A percentile compares a stretch with the other conserved stretches of the same genome.
These are phyloP conservation scores for Raphanus hybrid DNA, from an alignment of 441 rosid genomes.

Conservation along the genomic window DNA sequence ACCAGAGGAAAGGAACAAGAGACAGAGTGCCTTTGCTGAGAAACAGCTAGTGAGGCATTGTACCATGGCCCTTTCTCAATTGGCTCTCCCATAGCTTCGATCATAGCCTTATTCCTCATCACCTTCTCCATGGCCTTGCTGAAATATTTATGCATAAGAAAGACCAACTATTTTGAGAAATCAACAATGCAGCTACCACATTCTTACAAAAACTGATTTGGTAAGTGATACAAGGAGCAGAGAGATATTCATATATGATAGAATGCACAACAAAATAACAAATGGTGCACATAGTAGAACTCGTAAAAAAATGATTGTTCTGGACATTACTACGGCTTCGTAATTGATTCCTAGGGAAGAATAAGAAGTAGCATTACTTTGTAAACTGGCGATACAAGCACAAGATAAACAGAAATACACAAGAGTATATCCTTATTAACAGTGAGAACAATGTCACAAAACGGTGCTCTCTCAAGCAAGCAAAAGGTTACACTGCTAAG, in stretches of 20 bases:
- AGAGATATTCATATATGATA: neutral
- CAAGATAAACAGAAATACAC: conserved; percentile 1
- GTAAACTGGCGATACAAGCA: neutral
- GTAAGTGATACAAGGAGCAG: neutral
- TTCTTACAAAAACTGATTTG: neutral
- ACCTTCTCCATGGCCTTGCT: conserved; percentile 95
- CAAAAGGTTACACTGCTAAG: no score
- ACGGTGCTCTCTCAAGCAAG: no score
- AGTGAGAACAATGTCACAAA: no score
- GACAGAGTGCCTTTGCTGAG: conserved; percentile 83
- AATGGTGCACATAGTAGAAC: neutral
- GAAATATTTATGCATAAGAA: conserved; percentile 20
- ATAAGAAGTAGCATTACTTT: neutral
- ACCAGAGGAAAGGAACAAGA: conserved; percentile 94
- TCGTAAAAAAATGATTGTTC: conserved; percentile 14
- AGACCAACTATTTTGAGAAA: neutral
- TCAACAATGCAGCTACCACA: neutral
- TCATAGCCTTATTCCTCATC: conserved; percentile 60
- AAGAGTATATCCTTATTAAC: neutral
- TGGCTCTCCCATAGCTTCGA: conserved; percentile 90
- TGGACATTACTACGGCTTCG: conserved; percentile 1
- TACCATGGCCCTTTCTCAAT: conserved; percentile 95
- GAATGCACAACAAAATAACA: conserved; percentile 4
- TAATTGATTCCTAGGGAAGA: no score
- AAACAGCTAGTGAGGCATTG: conserved; percentile 90